Evolutionary conservation across 305 asterid species (phyloP).

Genomic region (Andrographis paniculata): DNA sequence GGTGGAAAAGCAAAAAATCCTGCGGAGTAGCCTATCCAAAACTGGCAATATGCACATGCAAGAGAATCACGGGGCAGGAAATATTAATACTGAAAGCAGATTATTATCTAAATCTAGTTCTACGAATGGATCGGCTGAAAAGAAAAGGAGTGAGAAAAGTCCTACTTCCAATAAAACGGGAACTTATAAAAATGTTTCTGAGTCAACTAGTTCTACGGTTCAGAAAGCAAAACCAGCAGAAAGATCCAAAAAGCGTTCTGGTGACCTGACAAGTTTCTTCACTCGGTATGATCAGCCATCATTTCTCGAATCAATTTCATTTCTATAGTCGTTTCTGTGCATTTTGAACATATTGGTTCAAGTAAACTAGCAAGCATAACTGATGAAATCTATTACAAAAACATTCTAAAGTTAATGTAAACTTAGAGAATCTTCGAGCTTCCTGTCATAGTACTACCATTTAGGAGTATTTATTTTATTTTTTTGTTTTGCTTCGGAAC

Average conservation of each 20-base stretch:
- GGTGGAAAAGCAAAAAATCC: constrained; percentile 89
- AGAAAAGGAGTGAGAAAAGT: constrained; percentile 24
- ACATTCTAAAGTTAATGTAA: too few species aligned
- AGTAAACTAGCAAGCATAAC: background rate
- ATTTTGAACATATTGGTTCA: background rate
- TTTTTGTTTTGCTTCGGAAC: background rate
- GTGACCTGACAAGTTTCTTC: constrained; percentile 47
- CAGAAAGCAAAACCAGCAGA: constrained; percentile 31
- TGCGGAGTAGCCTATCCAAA: constrained; percentile 49
- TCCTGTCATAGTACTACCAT: too few species aligned
- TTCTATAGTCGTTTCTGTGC: background rate
- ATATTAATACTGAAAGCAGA: constrained; percentile 27
- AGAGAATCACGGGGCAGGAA: constrained; percentile 30
- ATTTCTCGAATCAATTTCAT: background rate
- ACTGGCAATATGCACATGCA: constrained; percentile 26
- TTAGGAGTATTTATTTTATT: too few species aligned
- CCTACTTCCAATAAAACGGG: constrained; percentile 25
- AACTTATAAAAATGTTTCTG: constrained; percentile 25
- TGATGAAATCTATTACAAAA: too few species aligned
- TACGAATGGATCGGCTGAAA: constrained; percentile 30
- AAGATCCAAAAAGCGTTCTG: constrained; percentile 44
- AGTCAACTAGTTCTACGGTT: constrained; percentile 23
- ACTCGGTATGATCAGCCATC: constrained; percentile 41
- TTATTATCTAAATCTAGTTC: constrained; percentile 27
- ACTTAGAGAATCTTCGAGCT: too few species aligned